Conservation (phyloP, 257 asterid species). For the Fraxinus excelsior region DNA sequence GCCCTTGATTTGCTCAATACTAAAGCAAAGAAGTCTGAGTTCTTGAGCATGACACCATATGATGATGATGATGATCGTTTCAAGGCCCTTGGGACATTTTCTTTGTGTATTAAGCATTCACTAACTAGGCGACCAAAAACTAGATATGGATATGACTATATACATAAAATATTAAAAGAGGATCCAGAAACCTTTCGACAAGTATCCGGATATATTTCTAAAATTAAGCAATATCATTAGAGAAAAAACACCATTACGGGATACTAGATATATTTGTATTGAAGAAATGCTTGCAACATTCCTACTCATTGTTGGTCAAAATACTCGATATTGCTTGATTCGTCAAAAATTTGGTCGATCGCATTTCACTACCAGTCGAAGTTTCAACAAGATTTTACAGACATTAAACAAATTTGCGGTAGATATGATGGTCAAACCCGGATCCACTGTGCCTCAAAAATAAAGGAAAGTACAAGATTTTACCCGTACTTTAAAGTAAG, state of each 20-base stretch:
- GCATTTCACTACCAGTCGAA: neutral
- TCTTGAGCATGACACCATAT: too few relatives aligned
- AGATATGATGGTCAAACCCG: too few relatives aligned
- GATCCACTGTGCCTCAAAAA: too few relatives aligned
- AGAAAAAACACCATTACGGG: neutral
- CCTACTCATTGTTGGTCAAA: neutral
- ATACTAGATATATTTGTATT: constrained; percentile 3
- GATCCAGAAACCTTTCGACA: neutral
- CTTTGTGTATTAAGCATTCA: too few relatives aligned
- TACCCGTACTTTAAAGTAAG: constrained; percentile 6
- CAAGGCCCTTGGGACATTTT: too few relatives aligned
- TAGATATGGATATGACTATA: neutral
- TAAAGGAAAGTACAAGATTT: neutral
- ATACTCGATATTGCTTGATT: neutral
- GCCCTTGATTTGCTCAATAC: too few relatives aligned
- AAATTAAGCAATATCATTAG: neutral
- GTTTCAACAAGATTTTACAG: neutral
- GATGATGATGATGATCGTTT: too few relatives aligned
- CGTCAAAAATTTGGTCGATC: neutral
- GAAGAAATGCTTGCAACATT: constrained; percentile 5
- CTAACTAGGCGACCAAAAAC: too few relatives aligned
- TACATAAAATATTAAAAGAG: neutral
- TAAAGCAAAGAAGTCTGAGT: too few relatives aligned
- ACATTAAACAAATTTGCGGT: too few relatives aligned
- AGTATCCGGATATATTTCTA: neutral